phyloP scores from a whole-genome alignment of 2,329 filamentous ascomycete species.

The Penicillium olsonii region DNA sequence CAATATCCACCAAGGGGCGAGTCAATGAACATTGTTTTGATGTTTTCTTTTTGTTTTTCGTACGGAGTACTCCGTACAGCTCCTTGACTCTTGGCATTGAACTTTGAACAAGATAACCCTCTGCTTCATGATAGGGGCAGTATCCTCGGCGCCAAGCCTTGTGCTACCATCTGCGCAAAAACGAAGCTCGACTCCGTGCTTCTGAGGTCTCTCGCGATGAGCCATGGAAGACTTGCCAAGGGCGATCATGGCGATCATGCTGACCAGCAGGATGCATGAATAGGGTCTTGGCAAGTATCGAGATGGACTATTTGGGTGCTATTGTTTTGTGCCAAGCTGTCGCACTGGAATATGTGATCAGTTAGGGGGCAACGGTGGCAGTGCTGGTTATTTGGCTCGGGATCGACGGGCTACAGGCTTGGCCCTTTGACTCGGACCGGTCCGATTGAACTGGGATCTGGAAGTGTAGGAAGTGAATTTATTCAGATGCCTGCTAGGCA shows the following conservation, averaged over 20 bases:
- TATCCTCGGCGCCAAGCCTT: constrained; percentile 5
- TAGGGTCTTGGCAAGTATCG: background rate
- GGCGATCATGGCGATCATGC: constrained; percentile 15
- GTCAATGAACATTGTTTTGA: background rate
- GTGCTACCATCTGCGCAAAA: constrained; percentile 2
- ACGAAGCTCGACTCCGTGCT: background rate
- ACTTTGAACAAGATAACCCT: constrained; percentile 1
- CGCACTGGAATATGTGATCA: constrained; percentile 2
- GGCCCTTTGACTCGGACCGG: constrained; percentile 8
- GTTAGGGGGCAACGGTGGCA: constrained; percentile 11
- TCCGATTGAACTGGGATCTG: constrained; percentile 12
- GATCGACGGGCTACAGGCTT: constrained; percentile 8
- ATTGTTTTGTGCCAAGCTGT: constrained; percentile 11
- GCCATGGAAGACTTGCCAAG: constrained; percentile 8
- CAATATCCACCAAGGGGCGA: constrained; percentile 10
- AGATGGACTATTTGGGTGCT: constrained; percentile 4
- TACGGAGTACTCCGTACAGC: constrained; percentile 5
- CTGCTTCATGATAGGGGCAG: constrained; percentile 1
- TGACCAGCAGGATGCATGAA: background rate
- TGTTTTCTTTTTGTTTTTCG: background rate
- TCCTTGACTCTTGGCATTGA: constrained; percentile 7
- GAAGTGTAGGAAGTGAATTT: background rate
- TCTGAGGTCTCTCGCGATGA: background rate
- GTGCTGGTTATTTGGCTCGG: constrained; percentile 7
- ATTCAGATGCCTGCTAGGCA: background rate